A percentile compares a stretch with the other conserved stretches of the same genome.
These are phyloP conservation scores for Vitis cinerea DNA, from an alignment of 164 flowering plant species.

Conservation along the genomic window DNA sequence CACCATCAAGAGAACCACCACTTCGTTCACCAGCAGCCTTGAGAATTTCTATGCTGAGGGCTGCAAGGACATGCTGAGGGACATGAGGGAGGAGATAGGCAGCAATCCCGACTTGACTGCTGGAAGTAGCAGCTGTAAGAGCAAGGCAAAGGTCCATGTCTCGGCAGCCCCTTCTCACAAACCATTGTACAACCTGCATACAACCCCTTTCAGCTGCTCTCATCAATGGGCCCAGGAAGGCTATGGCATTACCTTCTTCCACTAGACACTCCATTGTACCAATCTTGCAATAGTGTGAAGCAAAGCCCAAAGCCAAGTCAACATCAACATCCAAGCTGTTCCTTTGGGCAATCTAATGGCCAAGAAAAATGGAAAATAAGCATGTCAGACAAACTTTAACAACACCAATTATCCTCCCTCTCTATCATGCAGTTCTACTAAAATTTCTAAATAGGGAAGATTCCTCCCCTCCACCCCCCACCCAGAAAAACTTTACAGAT, in stretches of 20 bases:
- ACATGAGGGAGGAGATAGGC: constrained; percentile 88
- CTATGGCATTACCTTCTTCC: constrained; percentile 87
- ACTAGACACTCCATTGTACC: constrained; percentile 94
- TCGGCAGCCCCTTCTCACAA: constrained; percentile 77
- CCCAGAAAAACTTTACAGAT: no score
- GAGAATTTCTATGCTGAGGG: constrained; percentile 89
- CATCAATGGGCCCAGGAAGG: constrained; percentile 92
- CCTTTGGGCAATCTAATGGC: constrained; percentile 79
- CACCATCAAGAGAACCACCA: constrained; percentile 86
- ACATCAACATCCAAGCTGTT: constrained; percentile 97
- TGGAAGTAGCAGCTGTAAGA: constrained; percentile 90
- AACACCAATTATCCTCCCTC: neutral
- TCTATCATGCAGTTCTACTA: neutral
- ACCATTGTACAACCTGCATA: constrained; percentile 90
- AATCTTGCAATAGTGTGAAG: constrained; percentile 90
- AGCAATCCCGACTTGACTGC: constrained; percentile 77
- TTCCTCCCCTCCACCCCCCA: no score
- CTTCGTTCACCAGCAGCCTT: constrained; percentile 97
- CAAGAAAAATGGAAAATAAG: constrained; percentile 2
- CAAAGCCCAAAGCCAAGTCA: constrained; percentile 93
- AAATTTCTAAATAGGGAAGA: no score
- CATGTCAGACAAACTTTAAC: neutral
- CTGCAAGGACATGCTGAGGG: constrained; percentile 83
- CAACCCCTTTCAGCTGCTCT: constrained; percentile 96
- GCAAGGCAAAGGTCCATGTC: constrained; percentile 98